Evolutionary conservation across 2,329 filamentous ascomycete genomes (phyloP).

Genomic region (Aspergillus sp.): DNA sequence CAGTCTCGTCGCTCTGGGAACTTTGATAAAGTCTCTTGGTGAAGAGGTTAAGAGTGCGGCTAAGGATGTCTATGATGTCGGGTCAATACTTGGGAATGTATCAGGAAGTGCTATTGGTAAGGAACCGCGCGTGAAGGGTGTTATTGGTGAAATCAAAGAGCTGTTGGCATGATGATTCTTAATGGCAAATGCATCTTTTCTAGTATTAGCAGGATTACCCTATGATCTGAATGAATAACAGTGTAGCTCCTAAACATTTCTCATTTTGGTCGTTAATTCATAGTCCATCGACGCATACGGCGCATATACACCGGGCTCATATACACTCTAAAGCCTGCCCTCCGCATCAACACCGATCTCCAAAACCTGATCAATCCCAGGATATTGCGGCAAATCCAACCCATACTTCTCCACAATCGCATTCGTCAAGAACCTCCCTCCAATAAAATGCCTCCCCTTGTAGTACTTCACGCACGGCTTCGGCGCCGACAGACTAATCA

Average conservation of each 20-base stretch:
- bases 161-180: conserved; percentile 19
- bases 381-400: conserved; percentile 73
- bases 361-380: conserved; percentile 81
- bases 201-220: not conserved
- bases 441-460: conserved; percentile 81
- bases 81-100: conserved; percentile 41
- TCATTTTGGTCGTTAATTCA: not conserved
- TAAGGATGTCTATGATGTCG: conserved; percentile 51
- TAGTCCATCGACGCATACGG: not conserved
- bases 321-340: conserved; percentile 25
- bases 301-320: conserved; percentile 5
- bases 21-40: conserved; percentile 57
- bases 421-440: conserved; percentile 78
- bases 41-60: conserved; percentile 53
- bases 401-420: conserved; percentile 77
- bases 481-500: conserved; percentile 87
- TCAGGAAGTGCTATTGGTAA: conserved; percentile 45
- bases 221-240: not conserved
- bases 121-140: conserved; percentile 55
- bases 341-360: conserved; percentile 53
- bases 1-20: conserved; percentile 74
- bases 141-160: conserved; percentile 54
- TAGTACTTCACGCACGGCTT: conserved; percentile 85
- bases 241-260: not conserved
- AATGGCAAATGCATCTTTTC: conserved; percentile 10